Percentiles rank a stretch among this genome's conserved stretches.
Evolutionary conservation across 108 stramenopile genomes (phyloP).

Genomic region (Chaetoceros muelleri): DNA sequence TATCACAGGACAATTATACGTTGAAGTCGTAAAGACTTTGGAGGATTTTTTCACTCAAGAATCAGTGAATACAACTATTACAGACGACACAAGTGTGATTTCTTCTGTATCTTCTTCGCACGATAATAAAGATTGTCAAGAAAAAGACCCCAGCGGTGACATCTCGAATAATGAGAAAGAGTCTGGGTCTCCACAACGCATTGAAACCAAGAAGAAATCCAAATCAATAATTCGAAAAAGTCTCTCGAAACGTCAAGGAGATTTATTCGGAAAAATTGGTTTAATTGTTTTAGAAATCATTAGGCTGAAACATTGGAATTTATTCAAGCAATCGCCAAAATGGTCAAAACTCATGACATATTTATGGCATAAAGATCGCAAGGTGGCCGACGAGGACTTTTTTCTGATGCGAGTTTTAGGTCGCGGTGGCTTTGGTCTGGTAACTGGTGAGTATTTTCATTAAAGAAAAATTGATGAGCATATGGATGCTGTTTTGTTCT

Average conservation of each 20-base stretch:
- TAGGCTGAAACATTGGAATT: constrained; percentile 43
- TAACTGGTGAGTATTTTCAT: constrained; percentile 64
- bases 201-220: background rate
- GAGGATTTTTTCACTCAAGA: background rate
- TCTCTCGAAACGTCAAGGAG: constrained; percentile 16
- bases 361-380: constrained; percentile 64
- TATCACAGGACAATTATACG: background rate
- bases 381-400: constrained; percentile 82
- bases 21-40: background rate
- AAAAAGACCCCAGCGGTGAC: background rate
- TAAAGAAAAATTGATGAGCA: background rate
- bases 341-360: constrained; percentile 50
- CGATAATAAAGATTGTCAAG: constrained; percentile 6
- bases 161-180: background rate
- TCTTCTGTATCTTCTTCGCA: constrained; percentile 2
- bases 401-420: constrained; percentile 90
- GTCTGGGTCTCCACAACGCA: background rate
- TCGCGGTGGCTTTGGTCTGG: constrained; percentile 89
- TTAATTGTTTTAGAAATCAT: constrained; percentile 44
- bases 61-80: background rate
- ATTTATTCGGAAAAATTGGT: constrained; percentile 59
- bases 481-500: too few relatives aligned
- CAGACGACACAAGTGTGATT: background rate
- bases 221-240: background rate
- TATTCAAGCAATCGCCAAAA: constrained; percentile 43